Conservation (phyloP, 768 basidiomycete genomes). For the Mycena capillaripes region DNA sequence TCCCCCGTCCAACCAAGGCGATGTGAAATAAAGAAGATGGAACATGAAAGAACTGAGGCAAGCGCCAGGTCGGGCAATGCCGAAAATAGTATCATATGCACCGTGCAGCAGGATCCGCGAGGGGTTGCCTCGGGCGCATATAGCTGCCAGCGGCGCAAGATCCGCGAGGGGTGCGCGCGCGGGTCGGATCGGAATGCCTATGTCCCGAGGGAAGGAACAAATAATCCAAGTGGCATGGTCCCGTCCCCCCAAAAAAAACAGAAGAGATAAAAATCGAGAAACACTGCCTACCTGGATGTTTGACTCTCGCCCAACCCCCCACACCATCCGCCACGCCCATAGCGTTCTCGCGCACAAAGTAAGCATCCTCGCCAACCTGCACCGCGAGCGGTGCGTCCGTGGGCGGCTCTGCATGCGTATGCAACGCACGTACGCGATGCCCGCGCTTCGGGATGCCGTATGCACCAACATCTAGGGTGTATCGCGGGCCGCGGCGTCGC, state of each 20-base stretch:
- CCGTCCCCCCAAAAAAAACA: neutral
- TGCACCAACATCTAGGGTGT: slow-evolving; percentile 80
- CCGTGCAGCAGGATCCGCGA: neutral
- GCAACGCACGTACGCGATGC: slow-evolving; percentile 33
- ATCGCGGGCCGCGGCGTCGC: slow-evolving; percentile 50
- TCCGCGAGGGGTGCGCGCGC: no score
- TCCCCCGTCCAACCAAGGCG: no score
- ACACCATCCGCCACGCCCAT: slow-evolving; percentile 98
- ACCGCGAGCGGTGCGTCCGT: slow-evolving; percentile 63
- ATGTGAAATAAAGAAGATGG: no score
- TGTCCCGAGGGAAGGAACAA: neutral
- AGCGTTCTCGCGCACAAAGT: slow-evolving; percentile 85
- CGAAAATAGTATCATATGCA: no score
- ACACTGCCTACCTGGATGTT: slow-evolving; percentile 47
- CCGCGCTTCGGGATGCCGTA: slow-evolving; percentile 86
- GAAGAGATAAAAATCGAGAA: slow-evolving; percentile 17
- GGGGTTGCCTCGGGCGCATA: neutral
- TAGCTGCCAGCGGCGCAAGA: no score
- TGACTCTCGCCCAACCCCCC: slow-evolving; percentile 84
- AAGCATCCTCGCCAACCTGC: slow-evolving; percentile 94
- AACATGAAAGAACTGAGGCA: neutral
- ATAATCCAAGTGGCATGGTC: no score
- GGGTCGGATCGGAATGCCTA: no score
- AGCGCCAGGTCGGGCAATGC: neutral
- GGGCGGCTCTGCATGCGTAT: slow-evolving; percentile 33